A percentile compares a stretch with the other conserved stretches of the same genome.
Evolutionary conservation across 1,139 yeast genomes (phyloP).

Genomic region (Fermentozyma sake): DNA sequence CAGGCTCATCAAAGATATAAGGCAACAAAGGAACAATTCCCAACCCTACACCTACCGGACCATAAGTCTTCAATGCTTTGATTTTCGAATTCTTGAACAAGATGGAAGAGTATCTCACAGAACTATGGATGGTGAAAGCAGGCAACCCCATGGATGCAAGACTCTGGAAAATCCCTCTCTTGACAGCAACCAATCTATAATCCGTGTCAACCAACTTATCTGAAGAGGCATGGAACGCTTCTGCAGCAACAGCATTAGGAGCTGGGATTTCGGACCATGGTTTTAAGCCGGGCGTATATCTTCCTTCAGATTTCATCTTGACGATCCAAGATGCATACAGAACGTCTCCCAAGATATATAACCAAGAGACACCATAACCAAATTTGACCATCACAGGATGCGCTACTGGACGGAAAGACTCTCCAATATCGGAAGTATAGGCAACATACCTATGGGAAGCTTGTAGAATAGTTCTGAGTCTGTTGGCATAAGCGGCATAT

Average conservation of each 20-base stretch:
- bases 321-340: slow-evolving; percentile 74
- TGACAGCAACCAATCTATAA: slow-evolving; percentile 61
- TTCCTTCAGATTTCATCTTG: slow-evolving; percentile 62
- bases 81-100: slow-evolving; percentile 45
- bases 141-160: slow-evolving; percentile 86
- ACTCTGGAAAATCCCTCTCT: slow-evolving; percentile 75
- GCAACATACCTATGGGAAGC: slow-evolving; percentile 87
- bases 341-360: slow-evolving; percentile 75
- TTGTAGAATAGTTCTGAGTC: slow-evolving; percentile 61
- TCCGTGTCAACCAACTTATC: slow-evolving; percentile 42
- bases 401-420: slow-evolving; percentile 84
- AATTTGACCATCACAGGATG: slow-evolving; percentile 59
- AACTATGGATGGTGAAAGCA: slow-evolving; percentile 78
- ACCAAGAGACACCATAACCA: slow-evolving; percentile 77
- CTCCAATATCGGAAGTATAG: slow-evolving; percentile 84
- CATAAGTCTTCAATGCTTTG: slow-evolving; percentile 49
- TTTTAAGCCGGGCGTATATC: slow-evolving; percentile 54
- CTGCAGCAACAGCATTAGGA: slow-evolving; percentile 37
- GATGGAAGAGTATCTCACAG: slow-evolving; percentile 66
- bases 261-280: slow-evolving; percentile 65
- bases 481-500: slow-evolving; percentile 79
- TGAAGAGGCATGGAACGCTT: slow-evolving; percentile 21
- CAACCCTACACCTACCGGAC: slow-evolving; percentile 76
- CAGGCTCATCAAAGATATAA: slow-evolving; percentile 77
- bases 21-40: slow-evolving; percentile 78